Evolutionary conservation across 768 basidiomycete species (phyloP).

Genomic region (Phanerochaete carnosa): DNA sequence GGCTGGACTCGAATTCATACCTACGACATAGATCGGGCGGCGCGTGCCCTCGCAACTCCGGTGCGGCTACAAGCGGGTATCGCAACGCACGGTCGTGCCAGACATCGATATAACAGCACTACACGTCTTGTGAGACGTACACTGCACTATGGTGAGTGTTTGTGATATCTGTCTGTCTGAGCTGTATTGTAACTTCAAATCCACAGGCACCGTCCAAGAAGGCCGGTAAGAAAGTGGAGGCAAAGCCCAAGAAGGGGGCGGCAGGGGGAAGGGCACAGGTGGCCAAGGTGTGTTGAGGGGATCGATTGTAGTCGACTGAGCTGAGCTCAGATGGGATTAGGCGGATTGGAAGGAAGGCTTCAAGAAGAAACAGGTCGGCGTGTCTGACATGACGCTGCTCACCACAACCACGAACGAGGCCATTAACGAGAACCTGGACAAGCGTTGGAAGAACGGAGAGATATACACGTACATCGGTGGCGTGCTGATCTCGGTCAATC

Average conservation of each 20-base stretch:
- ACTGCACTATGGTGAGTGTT: neutral
- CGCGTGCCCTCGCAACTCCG: neutral
- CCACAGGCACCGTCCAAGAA: conserved; percentile 83
- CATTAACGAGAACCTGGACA: conserved; percentile 97
- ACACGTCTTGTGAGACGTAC: neutral
- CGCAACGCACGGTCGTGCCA: neutral
- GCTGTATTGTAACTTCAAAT: neutral
- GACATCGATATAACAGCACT: neutral
- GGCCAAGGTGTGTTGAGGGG: conserved; percentile 56
- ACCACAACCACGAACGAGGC: conserved; percentile 96
- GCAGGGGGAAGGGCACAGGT: conserved; percentile 50
- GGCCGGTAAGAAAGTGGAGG: conserved; percentile 77
- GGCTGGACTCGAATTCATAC: neutral
- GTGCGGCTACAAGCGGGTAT: neutral
- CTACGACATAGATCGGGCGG: neutral
- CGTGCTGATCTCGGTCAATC: conserved; percentile 98
- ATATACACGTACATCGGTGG: conserved; percentile 99
- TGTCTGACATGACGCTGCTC: conserved; percentile 97
- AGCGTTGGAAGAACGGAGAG: conserved; percentile 91
- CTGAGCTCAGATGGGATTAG: conserved; percentile 37
- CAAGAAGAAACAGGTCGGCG: conserved; percentile 99
- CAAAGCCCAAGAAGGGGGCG: conserved; percentile 60
- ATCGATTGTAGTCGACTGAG: conserved; percentile 3
- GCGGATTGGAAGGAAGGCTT: conserved; percentile 99
- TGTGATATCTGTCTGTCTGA: no score